These are phyloP conservation scores for Conringia planisiliqua DNA, from an alignment of 345 rosid species.

Conservation along the genomic window DNA sequence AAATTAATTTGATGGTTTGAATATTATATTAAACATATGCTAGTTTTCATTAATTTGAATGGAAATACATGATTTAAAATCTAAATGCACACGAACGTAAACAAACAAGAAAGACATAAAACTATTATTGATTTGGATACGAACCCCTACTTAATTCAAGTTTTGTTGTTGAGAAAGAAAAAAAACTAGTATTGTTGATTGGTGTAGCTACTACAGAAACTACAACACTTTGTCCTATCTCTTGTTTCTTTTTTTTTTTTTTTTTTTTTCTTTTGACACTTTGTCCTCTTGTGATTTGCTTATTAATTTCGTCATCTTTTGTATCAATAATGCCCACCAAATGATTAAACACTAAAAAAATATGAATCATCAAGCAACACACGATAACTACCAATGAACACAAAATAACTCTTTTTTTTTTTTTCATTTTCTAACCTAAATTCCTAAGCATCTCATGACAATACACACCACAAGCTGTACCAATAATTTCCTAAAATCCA, in stretches of 20 bases:
- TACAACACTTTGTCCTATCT: neutral
- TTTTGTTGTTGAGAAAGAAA: neutral
- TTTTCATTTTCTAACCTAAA: neutral
- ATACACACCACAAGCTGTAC: constrained; percentile 4
- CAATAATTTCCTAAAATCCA: constrained; percentile 18
- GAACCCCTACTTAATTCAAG: neutral
- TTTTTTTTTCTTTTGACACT: neutral
- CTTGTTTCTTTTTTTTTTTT: neutral
- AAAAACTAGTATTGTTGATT: neutral
- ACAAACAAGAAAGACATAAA: neutral
- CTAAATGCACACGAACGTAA: neutral
- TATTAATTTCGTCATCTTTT: constrained; percentile 16
- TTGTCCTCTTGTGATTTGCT: constrained; percentile 13
- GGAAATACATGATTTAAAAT: neutral
- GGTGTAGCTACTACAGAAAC: neutral
- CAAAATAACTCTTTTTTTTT: neutral
- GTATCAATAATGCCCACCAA: constrained; percentile 12
- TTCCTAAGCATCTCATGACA: neutral
- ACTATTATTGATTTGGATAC: neutral
- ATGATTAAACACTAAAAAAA: constrained; percentile 8
- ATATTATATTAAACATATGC: neutral
- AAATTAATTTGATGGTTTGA: neutral
- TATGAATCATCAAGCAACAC: constrained; percentile 14
- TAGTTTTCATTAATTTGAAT: neutral
- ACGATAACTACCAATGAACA: constrained; percentile 1